Evolutionary conservation across 2,329 filamentous ascomycete genomes (phyloP).

Genomic region (Fusarium sp.): DNA sequence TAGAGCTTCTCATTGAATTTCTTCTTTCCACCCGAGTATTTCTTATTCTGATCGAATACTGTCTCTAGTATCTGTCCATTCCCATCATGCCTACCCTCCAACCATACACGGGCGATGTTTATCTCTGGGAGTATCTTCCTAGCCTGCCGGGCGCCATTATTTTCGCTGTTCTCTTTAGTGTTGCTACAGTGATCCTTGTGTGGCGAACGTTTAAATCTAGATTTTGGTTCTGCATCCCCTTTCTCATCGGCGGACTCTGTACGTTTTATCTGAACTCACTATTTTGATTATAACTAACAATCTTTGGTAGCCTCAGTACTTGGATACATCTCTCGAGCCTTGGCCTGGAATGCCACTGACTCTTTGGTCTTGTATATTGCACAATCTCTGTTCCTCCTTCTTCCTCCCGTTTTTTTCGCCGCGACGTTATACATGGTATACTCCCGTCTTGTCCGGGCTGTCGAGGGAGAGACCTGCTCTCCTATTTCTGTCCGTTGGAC

Average conservation of each 20-base stretch:
- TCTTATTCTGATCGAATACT: too few species aligned
- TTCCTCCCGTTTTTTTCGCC: conserved; percentile 29
- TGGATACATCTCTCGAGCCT: conserved; percentile 27
- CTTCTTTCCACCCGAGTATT: neutral
- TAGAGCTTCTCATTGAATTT: too few species aligned
- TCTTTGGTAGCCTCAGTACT: conserved; percentile 8
- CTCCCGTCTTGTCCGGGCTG: conserved; percentile 9
- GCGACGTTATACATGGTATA: conserved; percentile 37
- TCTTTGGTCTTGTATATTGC: conserved; percentile 27
- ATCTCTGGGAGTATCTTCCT: conserved; percentile 52
- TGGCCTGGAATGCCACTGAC: conserved; percentile 18
- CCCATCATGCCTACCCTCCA: conserved; percentile 16
- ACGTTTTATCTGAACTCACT: conserved; percentile 31
- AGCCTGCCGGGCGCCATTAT: conserved; percentile 57
- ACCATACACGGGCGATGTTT: conserved; percentile 10
- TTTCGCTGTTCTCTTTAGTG: conserved; percentile 57
- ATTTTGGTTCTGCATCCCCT: conserved; percentile 61
- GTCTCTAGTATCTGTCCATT: too few species aligned
- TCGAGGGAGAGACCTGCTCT: conserved; percentile 9
- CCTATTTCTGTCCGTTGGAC: conserved; percentile 19
- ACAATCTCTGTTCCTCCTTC: conserved; percentile 26
- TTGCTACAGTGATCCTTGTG: conserved; percentile 54
- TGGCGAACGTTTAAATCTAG: conserved; percentile 55
- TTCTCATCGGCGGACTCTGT: conserved; percentile 60
- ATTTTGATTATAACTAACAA: neutral